Evolutionary conservation across 1,284 basidiomycete genomes (phyloP).

Genomic region (Austroboletus rostrupii): DNA sequence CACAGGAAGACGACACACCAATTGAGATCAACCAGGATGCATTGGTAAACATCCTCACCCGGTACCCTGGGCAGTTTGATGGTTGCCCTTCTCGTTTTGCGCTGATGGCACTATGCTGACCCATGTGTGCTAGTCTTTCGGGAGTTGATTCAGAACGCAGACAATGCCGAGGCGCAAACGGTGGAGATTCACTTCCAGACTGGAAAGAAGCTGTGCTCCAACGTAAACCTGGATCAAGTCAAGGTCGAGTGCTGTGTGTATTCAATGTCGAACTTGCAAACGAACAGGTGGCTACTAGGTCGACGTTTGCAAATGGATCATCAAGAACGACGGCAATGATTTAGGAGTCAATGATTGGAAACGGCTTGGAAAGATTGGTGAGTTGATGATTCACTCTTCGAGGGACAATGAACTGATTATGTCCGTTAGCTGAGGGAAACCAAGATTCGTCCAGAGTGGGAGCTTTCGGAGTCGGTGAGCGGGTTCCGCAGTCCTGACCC

Average conservation of each 20-base stretch:
- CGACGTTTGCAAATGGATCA: conserved; percentile 57
- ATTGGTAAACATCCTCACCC: conserved; percentile 20
- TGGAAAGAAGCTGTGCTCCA: conserved; percentile 17
- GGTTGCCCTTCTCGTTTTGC: not conserved
- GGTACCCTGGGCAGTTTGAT: conserved; percentile 21
- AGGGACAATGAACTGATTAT: conserved; percentile 1
- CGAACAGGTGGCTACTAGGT: not conserved
- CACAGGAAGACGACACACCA: not conserved
- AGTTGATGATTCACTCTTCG: not conserved
- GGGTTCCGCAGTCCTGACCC: too few species aligned
- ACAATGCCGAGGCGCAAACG: conserved; percentile 80
- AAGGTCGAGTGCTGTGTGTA: not conserved
- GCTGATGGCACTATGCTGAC: not conserved
- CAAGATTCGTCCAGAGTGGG: conserved; percentile 30
- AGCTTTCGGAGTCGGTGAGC: too few species aligned
- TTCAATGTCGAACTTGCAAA: not conserved
- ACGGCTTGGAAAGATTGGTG: conserved; percentile 82
- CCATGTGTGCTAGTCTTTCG: conserved; percentile 60
- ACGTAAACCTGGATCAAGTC: conserved; percentile 1
- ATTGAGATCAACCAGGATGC: conserved; percentile 18
- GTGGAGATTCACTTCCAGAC: conserved; percentile 82
- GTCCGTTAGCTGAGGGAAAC: conserved; percentile 65
- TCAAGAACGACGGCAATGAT: conserved; percentile 81
- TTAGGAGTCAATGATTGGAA: conserved; percentile 84
- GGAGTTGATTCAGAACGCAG: conserved; percentile 91